Evolutionary conservation across 2,329 filamentous ascomycete species (phyloP), one percentile per base, ranked within the genome.

Genomic region (Lecanicillium sp.): DNA sequence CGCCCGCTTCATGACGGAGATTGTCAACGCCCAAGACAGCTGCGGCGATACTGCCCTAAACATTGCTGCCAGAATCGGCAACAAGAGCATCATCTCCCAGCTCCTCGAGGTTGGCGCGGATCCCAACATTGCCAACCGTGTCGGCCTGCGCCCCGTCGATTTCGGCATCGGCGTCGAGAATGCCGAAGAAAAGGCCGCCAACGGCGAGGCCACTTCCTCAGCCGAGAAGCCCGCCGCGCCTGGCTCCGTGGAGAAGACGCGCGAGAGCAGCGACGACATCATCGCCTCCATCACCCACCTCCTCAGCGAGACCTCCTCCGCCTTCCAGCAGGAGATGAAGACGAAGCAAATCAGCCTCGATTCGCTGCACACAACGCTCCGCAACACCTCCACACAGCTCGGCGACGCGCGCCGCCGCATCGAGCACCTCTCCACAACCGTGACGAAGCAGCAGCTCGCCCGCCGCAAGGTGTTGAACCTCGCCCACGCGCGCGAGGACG

Each of bases 11-110:
- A 94, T 98, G 79, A 88, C 86, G 41, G 90, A 97, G 62, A 94
- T 98, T 64, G 91, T 98, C 51, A 97, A 98, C 59, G 86, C 90
- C 0, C 87, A 91, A 58, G 93, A 98, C 65, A 90, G 90, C 59
- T 86, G 87, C 27, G 93, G 93, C 1, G 95, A 98, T 61, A 98
- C 93, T 0, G 93, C 93, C 0, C 73, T 98, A 17, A 96, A 96
- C 57, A 84, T 97, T 53, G 93, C 91, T 2, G 90, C 93, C 2
- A 79, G 93, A 52, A 95, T 96, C 56, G 89, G 90, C 19, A 97
- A 95, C 62, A 78, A 86, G 48, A 94, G 89, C 58, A 95, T 98
- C 58, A 95, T 97, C 50, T 91, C 90, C n/a, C 93, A 98, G 62
- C 74, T 98, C 26, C 75, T 97, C 10, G 93, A 98, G 67, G 90